Evolutionary conservation across 169 alveolate genomes (phyloP).

Genomic region (Eimeria praecox): DNA sequence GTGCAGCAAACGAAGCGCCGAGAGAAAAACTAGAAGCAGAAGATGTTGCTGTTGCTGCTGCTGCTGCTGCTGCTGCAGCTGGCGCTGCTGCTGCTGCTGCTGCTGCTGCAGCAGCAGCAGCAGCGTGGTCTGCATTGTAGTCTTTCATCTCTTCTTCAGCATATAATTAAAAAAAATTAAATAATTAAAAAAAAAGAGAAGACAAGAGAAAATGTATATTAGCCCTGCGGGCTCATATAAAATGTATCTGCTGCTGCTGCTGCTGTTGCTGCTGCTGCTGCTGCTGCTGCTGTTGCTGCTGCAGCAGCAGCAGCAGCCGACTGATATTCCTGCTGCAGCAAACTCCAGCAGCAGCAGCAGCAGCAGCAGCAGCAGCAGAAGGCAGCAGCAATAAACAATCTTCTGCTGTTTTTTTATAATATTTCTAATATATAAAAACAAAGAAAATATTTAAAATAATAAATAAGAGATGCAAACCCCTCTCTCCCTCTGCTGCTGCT

Average conservation of each 20-base stretch:
- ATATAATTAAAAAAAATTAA: no score
- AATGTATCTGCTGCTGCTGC: background rate
- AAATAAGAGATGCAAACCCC: background rate
- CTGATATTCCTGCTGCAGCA: background rate
- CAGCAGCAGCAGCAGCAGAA: background rate
- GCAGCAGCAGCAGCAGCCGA: background rate
- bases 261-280: slow-evolving; percentile 31
- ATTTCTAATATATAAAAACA: background rate
- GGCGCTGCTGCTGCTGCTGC: background rate
- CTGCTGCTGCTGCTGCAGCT: slow-evolving; percentile 17
- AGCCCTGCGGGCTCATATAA: no score
- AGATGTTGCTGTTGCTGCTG: background rate
- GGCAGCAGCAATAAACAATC: background rate
- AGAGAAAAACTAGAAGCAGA: background rate
- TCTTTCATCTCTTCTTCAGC: no score
- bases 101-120: no score
- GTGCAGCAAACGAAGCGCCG: no score
- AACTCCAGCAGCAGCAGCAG: no score
- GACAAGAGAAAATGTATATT: no score
- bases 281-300: background rate
- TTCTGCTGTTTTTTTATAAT: background rate
- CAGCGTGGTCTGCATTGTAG: no score
- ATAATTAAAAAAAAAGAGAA: no score
- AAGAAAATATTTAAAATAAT: background rate
- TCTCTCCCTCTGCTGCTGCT: background rate